phyloP scores from a whole-genome alignment of 306 rosid genomes.

The Canavalia gladiata region DNA sequence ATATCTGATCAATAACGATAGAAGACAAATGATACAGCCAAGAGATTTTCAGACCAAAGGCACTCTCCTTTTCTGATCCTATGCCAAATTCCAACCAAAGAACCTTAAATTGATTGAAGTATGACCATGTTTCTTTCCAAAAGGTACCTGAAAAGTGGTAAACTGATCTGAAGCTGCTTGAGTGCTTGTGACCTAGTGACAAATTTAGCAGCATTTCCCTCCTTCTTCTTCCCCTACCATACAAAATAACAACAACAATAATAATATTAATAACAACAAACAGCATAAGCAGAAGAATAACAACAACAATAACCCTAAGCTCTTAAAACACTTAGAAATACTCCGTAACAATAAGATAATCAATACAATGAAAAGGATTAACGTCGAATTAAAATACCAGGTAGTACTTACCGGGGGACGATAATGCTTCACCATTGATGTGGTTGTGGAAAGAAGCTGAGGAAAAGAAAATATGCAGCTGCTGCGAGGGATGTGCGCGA shows the following conservation, averaged over 20 bases:
- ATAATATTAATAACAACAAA: background rate
- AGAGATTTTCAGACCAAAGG: background rate
- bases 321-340: background rate
- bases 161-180: slow-evolving; percentile 82
- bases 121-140: background rate
- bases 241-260: background rate
- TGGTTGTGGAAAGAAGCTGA: no score
- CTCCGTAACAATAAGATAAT: no score
- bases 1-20: background rate
- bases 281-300: no score
- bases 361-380: no score
- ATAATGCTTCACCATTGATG: no score
- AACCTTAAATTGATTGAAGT: background rate
- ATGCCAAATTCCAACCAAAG: background rate
- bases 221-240: slow-evolving; percentile 91
- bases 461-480: no score
- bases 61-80: background rate
- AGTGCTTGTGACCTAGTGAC: slow-evolving; percentile 88
- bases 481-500: no score
- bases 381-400: no score
- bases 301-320: no score
- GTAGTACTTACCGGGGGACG: no score
- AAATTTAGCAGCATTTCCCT: slow-evolving; percentile 92
- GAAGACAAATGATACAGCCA: background rate
- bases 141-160: slow-evolving; percentile 82